Base-by-base conservation (phyloP, 495 filamentous ascomycete genomes). In the Xylaria intraflava region DNA sequence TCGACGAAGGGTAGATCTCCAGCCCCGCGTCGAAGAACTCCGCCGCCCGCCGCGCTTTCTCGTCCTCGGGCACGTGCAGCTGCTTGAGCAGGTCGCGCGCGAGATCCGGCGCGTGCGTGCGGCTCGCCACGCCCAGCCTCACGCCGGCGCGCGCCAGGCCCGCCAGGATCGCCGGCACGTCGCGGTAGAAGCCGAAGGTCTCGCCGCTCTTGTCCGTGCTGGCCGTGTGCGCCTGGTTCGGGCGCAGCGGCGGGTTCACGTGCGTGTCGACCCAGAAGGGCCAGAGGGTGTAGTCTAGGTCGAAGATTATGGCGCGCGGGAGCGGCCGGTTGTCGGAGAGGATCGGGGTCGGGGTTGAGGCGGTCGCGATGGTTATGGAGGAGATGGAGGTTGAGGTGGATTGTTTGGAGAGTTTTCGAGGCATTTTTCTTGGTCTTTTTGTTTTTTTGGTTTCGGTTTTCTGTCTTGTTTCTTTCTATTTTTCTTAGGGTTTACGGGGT, bases 221-320 rank as follows among this genome's bases (percentile, higher is more conserved):
- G 6, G 66, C 59, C 30, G 63, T 77, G 61, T 83, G 82, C 51
- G 74, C 72, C 9, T 83, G 67, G 48, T 76, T 76, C 0, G 66
- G 48, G 57, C 89, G 88, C 46, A 98, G 73, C 0, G 93, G 92
- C 10, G 87, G 79, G 47, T 83, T 84, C 62, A 92, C 84, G 68
- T 96, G 90, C 12, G 90, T 95, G 73, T 96, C 93, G 2, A 90
- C 84, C 90, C 92, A 98, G 75, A 95, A 95, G 3, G 90, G 89
- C 93, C 93, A 96, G 1, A 98, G 77, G 0, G 93, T 98, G 75
- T 95, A 96, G 75, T 98, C 93, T 46, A 96, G 79, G 67, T 98
- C 93, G 71, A 98, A 95, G 51, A 87, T 85, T 56, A 98, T 79
- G 55, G 94, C 71, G 57, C 85, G 88, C 0, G 93, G 93, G 2